Percentiles rank a stretch among this genome's conserved stretches.
phyloP scores from a whole-genome alignment of 1,139 yeast species.

The Lodderomyces theae region DNA sequence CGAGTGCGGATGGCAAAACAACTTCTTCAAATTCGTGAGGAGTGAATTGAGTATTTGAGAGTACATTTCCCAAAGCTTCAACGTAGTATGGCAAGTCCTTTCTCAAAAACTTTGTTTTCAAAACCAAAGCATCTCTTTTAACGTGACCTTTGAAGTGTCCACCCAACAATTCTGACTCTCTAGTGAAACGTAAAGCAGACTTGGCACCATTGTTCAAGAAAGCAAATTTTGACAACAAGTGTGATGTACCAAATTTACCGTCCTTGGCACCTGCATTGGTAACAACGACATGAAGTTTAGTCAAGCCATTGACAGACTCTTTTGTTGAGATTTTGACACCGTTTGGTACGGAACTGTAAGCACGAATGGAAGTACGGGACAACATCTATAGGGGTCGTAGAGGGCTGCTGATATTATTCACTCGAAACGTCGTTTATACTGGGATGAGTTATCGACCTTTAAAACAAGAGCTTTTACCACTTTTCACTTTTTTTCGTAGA shows the following conservation, averaged over 20 bases:
- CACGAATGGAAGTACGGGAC: conserved; percentile 45
- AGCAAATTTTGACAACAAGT: conserved; percentile 78
- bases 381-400: too few species aligned
- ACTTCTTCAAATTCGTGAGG: conserved; percentile 80
- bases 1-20: conserved; percentile 74
- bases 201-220: conserved; percentile 81
- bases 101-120: conserved; percentile 78
- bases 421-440: conserved; percentile 3
- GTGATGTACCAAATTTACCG: conserved; percentile 79
- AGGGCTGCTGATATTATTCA: not conserved
- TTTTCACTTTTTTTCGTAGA: not conserved
- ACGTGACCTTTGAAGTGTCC: conserved; percentile 69
- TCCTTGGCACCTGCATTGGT: conserved; percentile 83
- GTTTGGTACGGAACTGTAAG: conserved; percentile 47
- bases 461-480: not conserved
- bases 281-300: conserved; percentile 69
- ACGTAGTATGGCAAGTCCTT: conserved; percentile 91
- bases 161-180: conserved; percentile 94
- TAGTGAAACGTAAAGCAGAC: conserved; percentile 87
- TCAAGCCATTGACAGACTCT: conserved; percentile 59
- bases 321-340: conserved; percentile 45
- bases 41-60: conserved; percentile 71
- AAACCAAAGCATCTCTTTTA: conserved; percentile 80
- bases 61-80: conserved; percentile 76
- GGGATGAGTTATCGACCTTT: not conserved